Conservation (phyloP, 164 flowering plant species). For the Vitis vinifera region ASM3070453v1 NC_081815.1:18133501-18134000, state of each 20-base stretch:
- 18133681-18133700: conserved; percentile 17
- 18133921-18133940: conserved; percentile 29
- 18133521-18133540: conserved; percentile 15
- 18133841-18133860: conserved; percentile 3
- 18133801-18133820: conserved; percentile 9
- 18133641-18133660: conserved; percentile 1
- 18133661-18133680: conserved; percentile 14
- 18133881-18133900: conserved; percentile 28
- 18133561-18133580: conserved; percentile 17
- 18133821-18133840: not conserved
- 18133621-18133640: not conserved
- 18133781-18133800: conserved; percentile 12
- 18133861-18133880: conserved; percentile 21
- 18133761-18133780: conserved; percentile 12
- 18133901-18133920: conserved; percentile 14
- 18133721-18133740: conserved; percentile 24
- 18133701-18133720: conserved; percentile 24
- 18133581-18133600: conserved; percentile 32
- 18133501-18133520: conserved; percentile 12
- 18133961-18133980: not conserved
- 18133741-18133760: conserved; percentile 40
- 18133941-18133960: conserved; percentile 3
- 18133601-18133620: conserved; percentile 29
- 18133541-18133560: conserved; percentile 13
- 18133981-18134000: not conserved